These are phyloP conservation scores for Berkeleyomyces rouxiae DNA, from an alignment of 2,329 filamentous ascomycete species.

Conservation along the genomic window DNA sequence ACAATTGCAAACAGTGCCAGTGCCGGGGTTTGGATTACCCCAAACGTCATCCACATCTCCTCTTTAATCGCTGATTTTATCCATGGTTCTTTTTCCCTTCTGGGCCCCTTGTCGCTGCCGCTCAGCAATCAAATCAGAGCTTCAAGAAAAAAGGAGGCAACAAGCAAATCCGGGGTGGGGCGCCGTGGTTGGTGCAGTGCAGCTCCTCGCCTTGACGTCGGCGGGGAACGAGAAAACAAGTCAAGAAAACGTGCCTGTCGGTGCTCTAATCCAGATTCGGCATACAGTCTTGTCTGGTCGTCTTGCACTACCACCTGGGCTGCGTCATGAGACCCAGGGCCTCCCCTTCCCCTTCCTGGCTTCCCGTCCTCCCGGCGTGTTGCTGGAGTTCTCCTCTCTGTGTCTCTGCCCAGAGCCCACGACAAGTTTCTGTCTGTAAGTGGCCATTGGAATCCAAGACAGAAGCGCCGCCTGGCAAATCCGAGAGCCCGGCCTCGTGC, in stretches of 20 bases:
- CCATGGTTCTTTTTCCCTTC: not conserved
- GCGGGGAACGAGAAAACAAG: conserved; percentile 1
- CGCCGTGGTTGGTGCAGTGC: not conserved
- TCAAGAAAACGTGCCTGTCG: not conserved
- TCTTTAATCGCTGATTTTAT: not conserved
- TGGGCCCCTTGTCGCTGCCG: not conserved
- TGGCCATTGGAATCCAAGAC: not conserved
- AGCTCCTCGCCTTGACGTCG: not conserved
- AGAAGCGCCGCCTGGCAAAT: not conserved
- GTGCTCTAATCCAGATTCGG: not conserved
- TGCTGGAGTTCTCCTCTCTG: not conserved
- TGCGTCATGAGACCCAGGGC: not conserved
- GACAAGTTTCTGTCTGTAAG: not conserved
- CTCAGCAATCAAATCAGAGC: not conserved
- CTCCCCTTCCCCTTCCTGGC: not conserved
- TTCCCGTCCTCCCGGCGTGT: not conserved
- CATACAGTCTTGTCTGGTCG: not conserved
- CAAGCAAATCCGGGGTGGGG: not conserved
- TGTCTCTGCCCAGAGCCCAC: not conserved
- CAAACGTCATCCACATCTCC: conserved; percentile 7
- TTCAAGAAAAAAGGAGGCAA: not conserved
- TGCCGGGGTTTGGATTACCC: not conserved
- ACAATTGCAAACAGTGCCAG: not conserved
- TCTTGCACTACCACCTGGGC: not conserved
- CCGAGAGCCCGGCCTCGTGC: not conserved